Evolutionary conservation across 2,329 filamentous ascomycete genomes (phyloP).

Genomic region (Aspergillus sp.): DNA sequence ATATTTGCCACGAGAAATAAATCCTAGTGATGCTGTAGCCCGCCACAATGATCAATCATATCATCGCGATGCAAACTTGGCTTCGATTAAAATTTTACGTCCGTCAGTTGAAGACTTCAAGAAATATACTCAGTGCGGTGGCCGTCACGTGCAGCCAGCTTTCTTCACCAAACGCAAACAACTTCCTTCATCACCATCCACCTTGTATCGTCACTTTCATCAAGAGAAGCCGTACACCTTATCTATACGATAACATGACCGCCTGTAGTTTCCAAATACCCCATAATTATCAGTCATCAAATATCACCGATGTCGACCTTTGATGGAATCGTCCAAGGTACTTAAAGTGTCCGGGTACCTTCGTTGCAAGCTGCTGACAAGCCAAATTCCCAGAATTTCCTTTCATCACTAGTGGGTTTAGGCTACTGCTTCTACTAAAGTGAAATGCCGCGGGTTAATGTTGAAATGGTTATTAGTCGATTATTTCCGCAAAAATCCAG

Average conservation of each 20-base stretch:
- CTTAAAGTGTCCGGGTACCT: background rate
- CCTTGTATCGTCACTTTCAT: background rate
- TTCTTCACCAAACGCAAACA: background rate
- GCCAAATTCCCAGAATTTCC: slow-evolving; percentile 63
- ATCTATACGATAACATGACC: background rate
- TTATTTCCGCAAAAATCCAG: slow-evolving; percentile 66
- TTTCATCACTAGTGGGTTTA: slow-evolving; percentile 63
- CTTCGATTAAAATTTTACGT: too few species aligned
- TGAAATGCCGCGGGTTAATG: background rate
- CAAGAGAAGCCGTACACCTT: background rate
- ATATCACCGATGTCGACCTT: slow-evolving; percentile 69
- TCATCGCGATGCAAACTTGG: too few species aligned
- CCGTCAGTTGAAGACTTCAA: background rate
- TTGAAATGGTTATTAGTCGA: slow-evolving; percentile 59
- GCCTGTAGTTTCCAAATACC: background rate
- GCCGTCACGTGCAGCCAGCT: slow-evolving; percentile 3
- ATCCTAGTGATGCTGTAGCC: background rate
- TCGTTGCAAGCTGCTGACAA: background rate
- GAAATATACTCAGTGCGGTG: background rate
- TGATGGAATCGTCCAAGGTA: slow-evolving; percentile 61
- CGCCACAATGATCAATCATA: background rate
- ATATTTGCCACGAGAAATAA: slow-evolving; percentile 8
- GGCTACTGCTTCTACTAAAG: background rate
- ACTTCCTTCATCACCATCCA: background rate
- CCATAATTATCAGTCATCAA: background rate